These are phyloP conservation scores for Fraxinus latifolia DNA, from an alignment of 305 asterid genomes.

Conservation along the genomic window DNA sequence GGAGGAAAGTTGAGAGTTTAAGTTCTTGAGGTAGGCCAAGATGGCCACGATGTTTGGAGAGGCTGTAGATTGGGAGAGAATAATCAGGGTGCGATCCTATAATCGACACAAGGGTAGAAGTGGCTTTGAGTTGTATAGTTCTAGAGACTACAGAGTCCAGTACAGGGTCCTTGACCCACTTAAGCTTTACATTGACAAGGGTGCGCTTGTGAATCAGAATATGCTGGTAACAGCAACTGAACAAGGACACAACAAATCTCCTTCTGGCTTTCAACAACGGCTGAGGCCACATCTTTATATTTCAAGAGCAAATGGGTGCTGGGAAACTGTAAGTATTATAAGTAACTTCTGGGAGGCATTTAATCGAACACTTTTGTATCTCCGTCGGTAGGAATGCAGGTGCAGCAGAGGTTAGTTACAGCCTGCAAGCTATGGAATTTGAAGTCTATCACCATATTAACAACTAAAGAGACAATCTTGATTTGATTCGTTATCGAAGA, in stretches of 20 bases:
- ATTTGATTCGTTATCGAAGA: not conserved
- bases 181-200: conserved; percentile 81
- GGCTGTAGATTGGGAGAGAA: conserved; percentile 61
- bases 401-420: not conserved
- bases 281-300: not conserved
- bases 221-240: conserved; percentile 26
- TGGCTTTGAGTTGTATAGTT: conserved; percentile 59
- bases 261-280: not conserved
- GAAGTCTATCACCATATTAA: not conserved
- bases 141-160: conserved; percentile 63
- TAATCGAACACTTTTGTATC: not conserved
- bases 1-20: conserved; percentile 66
- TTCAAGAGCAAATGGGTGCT: not conserved
- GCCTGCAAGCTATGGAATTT: not conserved
- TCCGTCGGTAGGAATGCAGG: not conserved
- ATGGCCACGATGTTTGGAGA: conserved; percentile 47
- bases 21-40: conserved; percentile 61
- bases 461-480: not conserved
- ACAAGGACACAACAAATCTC: conserved; percentile 12
- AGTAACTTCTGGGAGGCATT: not conserved
- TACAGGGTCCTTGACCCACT: conserved; percentile 68
- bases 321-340: not conserved
- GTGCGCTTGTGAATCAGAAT: conserved; percentile 46
- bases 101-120: conserved; percentile 52
- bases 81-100: conserved; percentile 46